These are phyloP conservation scores for Termitomyces sp. DNA, from an alignment of 768 basidiomycete genomes.

Conservation along the genomic window DNA sequence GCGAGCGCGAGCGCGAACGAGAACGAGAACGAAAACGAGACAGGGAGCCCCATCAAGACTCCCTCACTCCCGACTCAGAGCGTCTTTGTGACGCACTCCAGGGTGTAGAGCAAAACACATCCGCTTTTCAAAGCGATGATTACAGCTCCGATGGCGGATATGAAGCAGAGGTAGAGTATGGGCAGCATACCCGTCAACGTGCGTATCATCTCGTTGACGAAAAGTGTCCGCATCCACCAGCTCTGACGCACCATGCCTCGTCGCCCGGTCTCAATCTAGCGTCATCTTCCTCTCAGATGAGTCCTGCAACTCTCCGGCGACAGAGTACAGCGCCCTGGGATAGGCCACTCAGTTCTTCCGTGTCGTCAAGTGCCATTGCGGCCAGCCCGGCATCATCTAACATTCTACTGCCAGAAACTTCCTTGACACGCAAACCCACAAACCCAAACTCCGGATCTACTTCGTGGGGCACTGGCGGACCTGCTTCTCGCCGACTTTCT, in stretches of 20 bases:
- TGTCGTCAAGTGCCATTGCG: conserved; percentile 48
- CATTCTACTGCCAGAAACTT: conserved; percentile 55
- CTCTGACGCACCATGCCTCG: conserved; percentile 50
- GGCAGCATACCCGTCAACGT: conserved; percentile 71
- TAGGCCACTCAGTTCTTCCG: conserved; percentile 46
- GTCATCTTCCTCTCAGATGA: conserved; percentile 58
- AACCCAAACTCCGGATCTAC: conserved; percentile 39
- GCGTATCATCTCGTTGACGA: conserved; percentile 51
- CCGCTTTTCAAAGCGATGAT: conserved; percentile 59
- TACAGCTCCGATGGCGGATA: conserved; percentile 79
- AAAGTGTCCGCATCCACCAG: conserved; percentile 23
- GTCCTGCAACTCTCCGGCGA: conserved; percentile 65
- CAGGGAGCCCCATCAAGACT: conserved; percentile 47
- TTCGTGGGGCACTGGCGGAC: conserved; percentile 49
- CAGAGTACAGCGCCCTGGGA: conserved; percentile 67
- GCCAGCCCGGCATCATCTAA: conserved; percentile 59
- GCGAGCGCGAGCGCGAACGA: conserved; percentile 32
- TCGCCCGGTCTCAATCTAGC: conserved; percentile 55
- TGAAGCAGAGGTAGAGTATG: conserved; percentile 67
- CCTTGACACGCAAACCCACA: conserved; percentile 61
- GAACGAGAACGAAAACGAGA: conserved; percentile 20
- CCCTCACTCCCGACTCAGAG: conserved; percentile 49
- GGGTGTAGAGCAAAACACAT: conserved; percentile 44
- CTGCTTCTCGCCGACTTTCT: conserved; percentile 75
- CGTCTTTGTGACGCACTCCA: conserved; percentile 59